Percentiles rank a stretch among this genome's conserved stretches.
Conservation (phyloP, 2,329 filamentous ascomycete species). For the Epichloe festucae region DNA sequence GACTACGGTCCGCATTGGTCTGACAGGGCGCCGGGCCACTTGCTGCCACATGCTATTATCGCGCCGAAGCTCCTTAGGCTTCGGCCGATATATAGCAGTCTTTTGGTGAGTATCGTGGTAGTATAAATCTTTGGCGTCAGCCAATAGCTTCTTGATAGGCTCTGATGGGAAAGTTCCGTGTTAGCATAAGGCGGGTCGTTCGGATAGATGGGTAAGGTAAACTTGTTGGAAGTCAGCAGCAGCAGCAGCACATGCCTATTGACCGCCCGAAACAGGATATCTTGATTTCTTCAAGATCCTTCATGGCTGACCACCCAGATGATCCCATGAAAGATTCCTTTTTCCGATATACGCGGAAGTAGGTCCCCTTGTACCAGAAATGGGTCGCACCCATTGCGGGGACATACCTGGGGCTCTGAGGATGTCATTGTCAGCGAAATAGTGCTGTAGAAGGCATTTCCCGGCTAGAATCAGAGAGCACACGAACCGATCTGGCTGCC, state of each 20-base stretch:
- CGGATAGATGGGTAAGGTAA: too few relatives aligned
- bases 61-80: constrained; percentile 31
- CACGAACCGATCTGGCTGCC: constrained; percentile 16
- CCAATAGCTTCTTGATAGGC: constrained; percentile 43
- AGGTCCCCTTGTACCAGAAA: constrained; percentile 41
- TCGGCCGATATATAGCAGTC: constrained; percentile 44
- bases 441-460: too few relatives aligned
- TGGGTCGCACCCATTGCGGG: constrained; percentile 39
- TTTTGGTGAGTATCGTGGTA: constrained; percentile 40
- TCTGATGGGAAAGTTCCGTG: constrained; percentile 14
- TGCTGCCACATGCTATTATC: constrained; percentile 39
- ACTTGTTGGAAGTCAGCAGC: too few relatives aligned
- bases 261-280: constrained; percentile 42
- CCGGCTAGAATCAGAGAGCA: too few relatives aligned
- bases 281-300: constrained; percentile 38
- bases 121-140: constrained; percentile 39
- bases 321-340: constrained; percentile 28
- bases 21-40: constrained; percentile 49
- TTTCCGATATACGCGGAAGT: constrained; percentile 34
- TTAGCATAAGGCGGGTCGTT: background rate
- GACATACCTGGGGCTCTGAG: constrained; percentile 35
- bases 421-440: too few relatives aligned
- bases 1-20: constrained; percentile 64
- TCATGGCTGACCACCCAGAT: constrained; percentile 25
- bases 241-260: constrained; percentile 13